These are phyloP conservation scores for Penicillium concentricum DNA, from an alignment of 2,329 filamentous ascomycete genomes.

Conservation along the genomic window DNA sequence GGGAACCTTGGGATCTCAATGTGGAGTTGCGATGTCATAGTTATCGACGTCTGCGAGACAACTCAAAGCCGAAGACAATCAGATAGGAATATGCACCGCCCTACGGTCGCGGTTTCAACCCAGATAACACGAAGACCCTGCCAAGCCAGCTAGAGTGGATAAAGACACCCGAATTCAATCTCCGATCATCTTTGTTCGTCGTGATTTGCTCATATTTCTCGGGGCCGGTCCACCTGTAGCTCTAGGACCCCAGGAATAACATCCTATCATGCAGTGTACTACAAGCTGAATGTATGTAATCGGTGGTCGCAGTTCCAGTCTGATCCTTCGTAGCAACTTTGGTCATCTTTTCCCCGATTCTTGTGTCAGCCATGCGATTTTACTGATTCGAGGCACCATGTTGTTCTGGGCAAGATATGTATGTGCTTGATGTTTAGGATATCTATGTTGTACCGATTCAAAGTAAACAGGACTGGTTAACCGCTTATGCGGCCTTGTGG, in stretches of 20 bases:
- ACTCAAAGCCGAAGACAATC: not conserved
- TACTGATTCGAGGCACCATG: not conserved
- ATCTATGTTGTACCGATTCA: too few relatives aligned
- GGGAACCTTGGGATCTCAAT: not conserved
- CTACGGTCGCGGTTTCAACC: not conserved
- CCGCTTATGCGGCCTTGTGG: too few relatives aligned
- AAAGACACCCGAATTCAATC: conserved; percentile 1
- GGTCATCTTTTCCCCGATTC: not conserved
- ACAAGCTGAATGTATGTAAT: not conserved
- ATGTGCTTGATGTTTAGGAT: not conserved
- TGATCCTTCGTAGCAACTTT: not conserved
- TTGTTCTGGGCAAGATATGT: not conserved
- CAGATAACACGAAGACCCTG: not conserved
- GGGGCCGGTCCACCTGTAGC: not conserved
- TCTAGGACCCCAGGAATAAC: not conserved
- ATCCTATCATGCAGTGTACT: not conserved
- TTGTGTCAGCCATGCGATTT: not conserved
- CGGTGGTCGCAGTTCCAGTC: not conserved
- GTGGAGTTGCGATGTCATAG: not conserved
- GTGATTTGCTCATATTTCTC: not conserved
- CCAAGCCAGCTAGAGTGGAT: conserved; percentile 2
- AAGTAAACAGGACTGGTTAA: too few relatives aligned
- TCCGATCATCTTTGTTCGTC: not conserved
- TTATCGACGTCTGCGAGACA: not conserved
- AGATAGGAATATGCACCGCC: not conserved